These are phyloP conservation scores for Globisporangium carolinianum DNA, from an alignment of 352 stramenopile genomes.

Conservation along the genomic window DNA sequence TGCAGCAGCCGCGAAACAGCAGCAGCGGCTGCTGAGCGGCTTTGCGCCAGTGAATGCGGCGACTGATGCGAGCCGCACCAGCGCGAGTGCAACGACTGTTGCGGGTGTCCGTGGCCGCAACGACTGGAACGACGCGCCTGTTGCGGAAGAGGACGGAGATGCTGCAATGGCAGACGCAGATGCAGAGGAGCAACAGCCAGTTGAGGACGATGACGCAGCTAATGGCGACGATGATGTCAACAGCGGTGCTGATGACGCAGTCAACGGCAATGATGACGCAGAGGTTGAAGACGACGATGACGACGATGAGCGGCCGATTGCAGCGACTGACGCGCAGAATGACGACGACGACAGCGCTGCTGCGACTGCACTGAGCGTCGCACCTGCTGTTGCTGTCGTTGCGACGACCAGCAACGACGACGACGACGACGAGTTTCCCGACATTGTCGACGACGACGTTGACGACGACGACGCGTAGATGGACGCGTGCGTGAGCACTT, in stretches of 20 bases:
- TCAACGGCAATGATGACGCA: conserved; percentile 54
- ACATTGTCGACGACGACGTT: conserved; percentile 75
- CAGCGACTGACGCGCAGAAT: background rate
- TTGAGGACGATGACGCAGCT: conserved; percentile 5
- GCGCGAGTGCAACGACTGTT: background rate
- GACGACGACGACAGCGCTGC: background rate
- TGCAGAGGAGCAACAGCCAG: conserved; percentile 11
- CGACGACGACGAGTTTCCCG: conserved; percentile 76
- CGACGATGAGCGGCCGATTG: conserved; percentile 7
- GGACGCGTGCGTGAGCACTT: too few species aligned
- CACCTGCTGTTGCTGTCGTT: background rate
- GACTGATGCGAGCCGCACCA: background rate
- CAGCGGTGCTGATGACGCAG: conserved; percentile 13
- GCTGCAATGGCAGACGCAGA: conserved; percentile 24
- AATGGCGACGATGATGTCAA: conserved; percentile 16
- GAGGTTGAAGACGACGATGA: conserved; percentile 17
- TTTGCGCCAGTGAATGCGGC: background rate
- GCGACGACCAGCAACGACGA: conserved; percentile 9
- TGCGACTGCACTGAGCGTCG: background rate
- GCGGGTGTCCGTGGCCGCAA: conserved; percentile 21
- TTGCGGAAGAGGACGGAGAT: conserved; percentile 10
- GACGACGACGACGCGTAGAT: conserved; percentile 45
- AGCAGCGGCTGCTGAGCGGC: conserved; percentile 3
- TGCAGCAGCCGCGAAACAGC: conserved; percentile 10
- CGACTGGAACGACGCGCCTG: conserved; percentile 28